phyloP scores from a whole-genome alignment of 306 rosid genomes.

The Ammopiptanthus mongolicus region DNA sequence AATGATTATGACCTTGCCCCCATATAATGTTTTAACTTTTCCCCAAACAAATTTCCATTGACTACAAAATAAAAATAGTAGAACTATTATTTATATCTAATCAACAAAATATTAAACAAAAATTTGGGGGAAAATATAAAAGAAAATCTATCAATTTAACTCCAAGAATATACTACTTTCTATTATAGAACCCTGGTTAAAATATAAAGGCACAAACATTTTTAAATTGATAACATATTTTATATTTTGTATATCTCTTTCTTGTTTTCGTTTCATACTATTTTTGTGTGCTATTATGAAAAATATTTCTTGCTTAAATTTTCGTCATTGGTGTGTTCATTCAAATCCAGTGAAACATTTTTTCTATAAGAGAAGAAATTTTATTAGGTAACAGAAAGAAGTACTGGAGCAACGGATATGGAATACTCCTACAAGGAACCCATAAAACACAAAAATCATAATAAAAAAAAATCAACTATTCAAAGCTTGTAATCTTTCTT shows the following conservation, averaged over 20 bases:
- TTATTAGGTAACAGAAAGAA: neutral
- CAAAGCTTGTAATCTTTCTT: neutral
- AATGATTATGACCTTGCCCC: neutral
- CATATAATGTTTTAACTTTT: neutral
- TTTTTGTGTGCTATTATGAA: neutral
- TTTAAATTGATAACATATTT: neutral
- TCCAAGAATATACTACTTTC: neutral
- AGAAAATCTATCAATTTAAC: neutral
- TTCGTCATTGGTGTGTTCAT: neutral
- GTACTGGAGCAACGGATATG: neutral
- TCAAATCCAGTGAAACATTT: neutral
- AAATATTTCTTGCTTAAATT: neutral
- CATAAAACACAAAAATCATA: neutral
- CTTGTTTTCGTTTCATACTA: neutral
- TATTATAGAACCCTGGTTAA: neutral
- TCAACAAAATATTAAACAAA: neutral
- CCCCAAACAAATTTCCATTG: neutral
- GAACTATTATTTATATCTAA: neutral
- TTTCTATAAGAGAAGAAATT: neutral
- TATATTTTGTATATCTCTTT: neutral
- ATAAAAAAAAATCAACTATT: neutral
- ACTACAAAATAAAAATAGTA: neutral
- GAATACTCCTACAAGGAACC: constrained; percentile 1
- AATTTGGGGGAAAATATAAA: neutral
- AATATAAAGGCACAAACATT: neutral